These are phyloP conservation scores for Akebia trifoliata DNA, from an alignment of 164 flowering plant genomes.

Conservation along the genomic window DNA sequence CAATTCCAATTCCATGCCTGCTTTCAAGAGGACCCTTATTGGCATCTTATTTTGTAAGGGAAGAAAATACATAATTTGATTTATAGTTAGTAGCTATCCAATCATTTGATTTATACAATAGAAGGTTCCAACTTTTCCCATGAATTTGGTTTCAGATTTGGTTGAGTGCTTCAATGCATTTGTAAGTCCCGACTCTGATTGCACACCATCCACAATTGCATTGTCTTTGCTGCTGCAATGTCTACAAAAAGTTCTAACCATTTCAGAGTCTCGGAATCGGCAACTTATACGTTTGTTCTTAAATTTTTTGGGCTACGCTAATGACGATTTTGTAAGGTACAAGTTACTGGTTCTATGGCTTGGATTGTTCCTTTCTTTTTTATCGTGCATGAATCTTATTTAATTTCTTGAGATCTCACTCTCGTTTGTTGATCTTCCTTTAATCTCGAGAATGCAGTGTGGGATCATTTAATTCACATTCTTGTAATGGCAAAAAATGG, in stretches of 20 bases:
- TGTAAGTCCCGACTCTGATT: slow-evolving; percentile 36
- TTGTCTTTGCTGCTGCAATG: slow-evolving; percentile 66
- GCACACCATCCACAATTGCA: slow-evolving; percentile 50
- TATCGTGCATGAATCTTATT: not conserved
- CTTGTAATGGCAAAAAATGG: slow-evolving; percentile 76
- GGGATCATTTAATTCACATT: slow-evolving; percentile 34
- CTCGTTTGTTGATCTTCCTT: slow-evolving; percentile 1
- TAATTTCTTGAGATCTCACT: not conserved
- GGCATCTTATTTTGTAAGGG: not conserved
- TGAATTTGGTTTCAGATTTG: slow-evolving; percentile 44
- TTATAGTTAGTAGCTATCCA: not conserved
- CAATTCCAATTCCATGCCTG: not conserved
- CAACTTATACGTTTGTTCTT: slow-evolving; percentile 65
- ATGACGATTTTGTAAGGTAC: slow-evolving; percentile 44
- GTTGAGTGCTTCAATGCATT: slow-evolving; percentile 37
- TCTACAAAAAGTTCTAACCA: slow-evolving; percentile 52
- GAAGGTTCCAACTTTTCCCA: not conserved
- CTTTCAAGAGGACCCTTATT: not conserved
- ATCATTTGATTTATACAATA: not conserved
- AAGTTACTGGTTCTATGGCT: not conserved
- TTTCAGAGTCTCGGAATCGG: slow-evolving; percentile 57
- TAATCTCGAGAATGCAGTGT: slow-evolving; percentile 37
- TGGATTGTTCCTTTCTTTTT: not conserved
- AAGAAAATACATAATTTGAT: too few relatives aligned
- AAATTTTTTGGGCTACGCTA: slow-evolving; percentile 65